Evolutionary conservation across 192 early-diverging fungal genomes (phyloP), one percentile per base, ranked within the genome.

Genomic region (Linnemannia exigua): DNA sequence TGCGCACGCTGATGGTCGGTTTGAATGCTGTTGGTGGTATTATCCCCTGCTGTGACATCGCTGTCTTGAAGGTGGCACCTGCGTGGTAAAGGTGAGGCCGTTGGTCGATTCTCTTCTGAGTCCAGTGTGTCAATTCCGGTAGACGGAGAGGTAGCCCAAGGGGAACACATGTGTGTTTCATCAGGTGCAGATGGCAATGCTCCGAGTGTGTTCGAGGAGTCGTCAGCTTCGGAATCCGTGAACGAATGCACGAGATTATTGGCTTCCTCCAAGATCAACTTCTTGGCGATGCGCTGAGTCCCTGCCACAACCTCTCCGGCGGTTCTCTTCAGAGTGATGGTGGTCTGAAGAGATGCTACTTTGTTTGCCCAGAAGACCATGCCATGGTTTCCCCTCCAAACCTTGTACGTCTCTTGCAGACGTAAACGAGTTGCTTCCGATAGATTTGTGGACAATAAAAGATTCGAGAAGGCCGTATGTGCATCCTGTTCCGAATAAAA

Each of bases 311-410:
- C 66, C 66, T 67, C 66, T 35, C 31, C 66, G 36, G 66, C 66
- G 0, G 66, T 67, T 67, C 66, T 67, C 31, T 67, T 35, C 66
- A 67, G 66, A 35, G 66, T 67, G 8, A 67, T 37, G 31, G 16
- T 67, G 66, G 66, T 67, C 66, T 52, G 51, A 52, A 52, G 20
- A 52, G 51, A 52, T 52, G 51, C 51, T 67, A 35, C 28, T 17
- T 31, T 31, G 66, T 67, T 67, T 67, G 36, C 66, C 66, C 66
- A 67, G 66, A 67, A 67, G 66, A 35, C 66, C 66, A 67, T 37
- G 36, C 36, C 66, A 67, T 67, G 28, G 31, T 67, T 67, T 35
- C 16, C 31, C 66, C 31, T 67, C 66, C 28, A 44, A 67, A 67
- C 66, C 66, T 35, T 35, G 31, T 67, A 67, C 31, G 5, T 67